Conservation (phyloP, 2,329 filamentous ascomycete genomes). For the Exophiala sideris region DNA sequence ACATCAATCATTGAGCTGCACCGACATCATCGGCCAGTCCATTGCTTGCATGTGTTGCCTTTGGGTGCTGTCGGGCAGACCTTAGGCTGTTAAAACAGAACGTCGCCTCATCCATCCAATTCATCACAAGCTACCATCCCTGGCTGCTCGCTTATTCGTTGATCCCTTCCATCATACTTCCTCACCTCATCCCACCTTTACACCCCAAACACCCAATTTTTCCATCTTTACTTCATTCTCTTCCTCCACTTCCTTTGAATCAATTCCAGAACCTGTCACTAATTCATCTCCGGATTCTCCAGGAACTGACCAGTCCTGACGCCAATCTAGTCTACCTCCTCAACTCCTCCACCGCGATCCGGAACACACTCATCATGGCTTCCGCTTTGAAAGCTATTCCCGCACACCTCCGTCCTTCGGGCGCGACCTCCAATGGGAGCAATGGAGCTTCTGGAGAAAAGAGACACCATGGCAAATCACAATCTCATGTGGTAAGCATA, state of each 20-base stretch:
- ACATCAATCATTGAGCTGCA: background rate
- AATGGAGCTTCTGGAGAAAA: constrained; percentile 35
- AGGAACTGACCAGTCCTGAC: constrained; percentile 22
- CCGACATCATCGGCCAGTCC: background rate
- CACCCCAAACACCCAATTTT: background rate
- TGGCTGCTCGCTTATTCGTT: too few relatives aligned
- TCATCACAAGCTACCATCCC: too few relatives aligned
- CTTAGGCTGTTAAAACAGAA: too few relatives aligned
- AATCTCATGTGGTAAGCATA: constrained; percentile 54
- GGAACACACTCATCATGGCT: constrained; percentile 55
- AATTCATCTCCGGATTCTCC: constrained; percentile 1
- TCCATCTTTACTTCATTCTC: background rate
- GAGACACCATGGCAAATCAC: constrained; percentile 54
- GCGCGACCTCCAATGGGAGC: constrained; percentile 39
- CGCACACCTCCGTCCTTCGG: constrained; percentile 69
- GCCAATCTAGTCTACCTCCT: constrained; percentile 2
- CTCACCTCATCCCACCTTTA: background rate
- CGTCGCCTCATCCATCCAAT: too few relatives aligned
- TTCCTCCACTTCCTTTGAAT: background rate
- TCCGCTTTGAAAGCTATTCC: constrained; percentile 66
- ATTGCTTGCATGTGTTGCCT: background rate
- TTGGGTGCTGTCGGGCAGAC: background rate
- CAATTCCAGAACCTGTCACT: background rate
- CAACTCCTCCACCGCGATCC: constrained; percentile 7
- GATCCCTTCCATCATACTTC: too few relatives aligned